phyloP scores from a whole-genome alignment of 192 early-diverging fungal genomes.

The Allomyces javanicus region DNA sequence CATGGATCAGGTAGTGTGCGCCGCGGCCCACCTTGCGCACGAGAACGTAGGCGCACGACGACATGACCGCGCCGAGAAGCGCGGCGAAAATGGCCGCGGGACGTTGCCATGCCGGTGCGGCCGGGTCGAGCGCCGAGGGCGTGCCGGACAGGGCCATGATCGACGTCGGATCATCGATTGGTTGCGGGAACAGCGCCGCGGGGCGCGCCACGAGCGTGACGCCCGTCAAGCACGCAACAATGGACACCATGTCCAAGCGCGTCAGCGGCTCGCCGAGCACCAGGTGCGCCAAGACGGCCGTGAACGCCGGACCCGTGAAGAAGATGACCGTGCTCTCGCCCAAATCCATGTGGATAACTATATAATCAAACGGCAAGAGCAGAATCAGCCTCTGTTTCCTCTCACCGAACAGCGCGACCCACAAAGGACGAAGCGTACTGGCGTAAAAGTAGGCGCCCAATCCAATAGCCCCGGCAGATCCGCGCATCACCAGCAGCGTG shows the following conservation, averaged over 20 bases:
- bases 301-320: slow-evolving; percentile 58
- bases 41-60: slow-evolving; percentile 42
- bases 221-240: slow-evolving; percentile 33
- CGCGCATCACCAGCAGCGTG: slow-evolving; percentile 40
- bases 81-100: slow-evolving; percentile 19
- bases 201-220: slow-evolving; percentile 44
- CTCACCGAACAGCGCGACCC: slow-evolving; percentile 37
- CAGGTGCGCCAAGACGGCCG: slow-evolving; percentile 39
- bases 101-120: background rate
- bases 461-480: slow-evolving; percentile 39
- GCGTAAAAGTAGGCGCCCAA: slow-evolving; percentile 52
- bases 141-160: background rate
- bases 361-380: background rate
- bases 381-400: background rate
- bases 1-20: slow-evolving; percentile 57
- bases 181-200: slow-evolving; percentile 15
- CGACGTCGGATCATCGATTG: background rate
- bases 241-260: slow-evolving; percentile 27
- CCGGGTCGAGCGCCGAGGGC: no score
- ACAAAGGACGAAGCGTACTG: slow-evolving; percentile 43
- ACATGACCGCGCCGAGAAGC: slow-evolving; percentile 35
- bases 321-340: slow-evolving; percentile 28
- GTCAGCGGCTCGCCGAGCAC: slow-evolving; percentile 44
- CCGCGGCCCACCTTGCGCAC: slow-evolving; percentile 51
- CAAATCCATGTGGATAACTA: slow-evolving; percentile 1